A percentile compares a stretch with the other conserved stretches of the same genome.
These are phyloP conservation scores for Craterostigma plantagineum DNA, from an alignment of 257 asterid species.

Conservation along the genomic window DNA sequence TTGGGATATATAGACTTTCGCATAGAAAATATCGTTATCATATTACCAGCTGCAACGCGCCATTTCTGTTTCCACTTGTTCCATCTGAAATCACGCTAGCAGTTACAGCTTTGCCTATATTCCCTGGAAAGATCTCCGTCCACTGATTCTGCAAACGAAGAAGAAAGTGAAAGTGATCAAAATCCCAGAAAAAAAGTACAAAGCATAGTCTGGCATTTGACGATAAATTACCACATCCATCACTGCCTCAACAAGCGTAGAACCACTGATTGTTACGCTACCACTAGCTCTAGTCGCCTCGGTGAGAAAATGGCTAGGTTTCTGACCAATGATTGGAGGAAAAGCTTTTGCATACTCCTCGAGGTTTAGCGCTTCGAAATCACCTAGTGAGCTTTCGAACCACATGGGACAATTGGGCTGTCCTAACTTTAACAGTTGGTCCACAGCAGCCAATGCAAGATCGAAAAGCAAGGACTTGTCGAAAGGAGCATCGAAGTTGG, in stretches of 20 bases:
- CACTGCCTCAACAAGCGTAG: conserved; percentile 37
- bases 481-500: conserved; percentile 16
- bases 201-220: not conserved
- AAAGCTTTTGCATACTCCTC: conserved; percentile 52
- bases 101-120: conserved; percentile 24
- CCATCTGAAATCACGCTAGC: conserved; percentile 24
- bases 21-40: not conserved
- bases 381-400: conserved; percentile 32
- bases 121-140: conserved; percentile 35
- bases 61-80: conserved; percentile 18
- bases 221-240: conserved; percentile 39
- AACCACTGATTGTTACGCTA: conserved; percentile 24
- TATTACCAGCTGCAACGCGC: conserved; percentile 43
- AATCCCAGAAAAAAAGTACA: not conserved
- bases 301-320: conserved; percentile 29
- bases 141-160: conserved; percentile 23
- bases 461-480: conserved; percentile 35
- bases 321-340: conserved; percentile 41
- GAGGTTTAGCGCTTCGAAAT: conserved; percentile 33
- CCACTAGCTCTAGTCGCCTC: conserved; percentile 64
- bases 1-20: not conserved
- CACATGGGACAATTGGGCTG: conserved; percentile 55
- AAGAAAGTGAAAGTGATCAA: not conserved
- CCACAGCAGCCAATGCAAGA: conserved; percentile 50
- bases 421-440: conserved; percentile 50